Evolutionary conservation across 345 rosid species (phyloP), one percentile per base, ranked within the genome.

Genomic region (Conringia planisiliqua): DNA sequence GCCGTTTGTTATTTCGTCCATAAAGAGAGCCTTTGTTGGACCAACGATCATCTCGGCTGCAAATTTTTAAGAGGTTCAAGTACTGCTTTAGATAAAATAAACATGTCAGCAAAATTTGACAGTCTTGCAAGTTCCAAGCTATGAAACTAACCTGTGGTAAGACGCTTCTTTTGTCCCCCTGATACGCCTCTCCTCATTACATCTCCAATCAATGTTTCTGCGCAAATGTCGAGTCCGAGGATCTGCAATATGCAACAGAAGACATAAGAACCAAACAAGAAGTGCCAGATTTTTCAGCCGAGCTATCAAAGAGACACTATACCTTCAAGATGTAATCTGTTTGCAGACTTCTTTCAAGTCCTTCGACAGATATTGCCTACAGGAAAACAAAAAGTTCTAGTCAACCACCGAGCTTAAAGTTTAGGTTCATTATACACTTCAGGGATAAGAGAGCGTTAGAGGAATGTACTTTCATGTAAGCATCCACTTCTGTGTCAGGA

Each of bases 401-500:
- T 69, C 64, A 68, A 33, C 3, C 66, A 62, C 47, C 10, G 42
- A 33, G 60, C 5, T 24, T 66, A 17, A 39, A 59, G 32, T 8
- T 22, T 55, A 43, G 27, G 27, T 18, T 70, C 9, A 14, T 16
- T 24, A 57, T 44, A 48, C 24, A 26, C 44, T 60, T 40, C 17
- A 59, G 36, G 36, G 24, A 20, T 22, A 12, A 20, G 52, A 42
- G 33, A 43, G 38, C 18, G 60, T 56, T 17, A 1, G 17, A 20
- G 42, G 39, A 54, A 44, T 62, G 60, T 70, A 86, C 97, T 86
- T 92, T 92, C 97, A 92, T 92, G 76, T 66, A 88, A 60, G 90
- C 77, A 75, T 91, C 97, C 78, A 91, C 82, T 75, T 91, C 96
- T 22, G 91, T 89, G 71, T 91, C 96, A n/a, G 97, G 97, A 67